phyloP scores from a whole-genome alignment of 2,329 filamentous ascomycete genomes.

The Talaromyces sp. region DNA sequence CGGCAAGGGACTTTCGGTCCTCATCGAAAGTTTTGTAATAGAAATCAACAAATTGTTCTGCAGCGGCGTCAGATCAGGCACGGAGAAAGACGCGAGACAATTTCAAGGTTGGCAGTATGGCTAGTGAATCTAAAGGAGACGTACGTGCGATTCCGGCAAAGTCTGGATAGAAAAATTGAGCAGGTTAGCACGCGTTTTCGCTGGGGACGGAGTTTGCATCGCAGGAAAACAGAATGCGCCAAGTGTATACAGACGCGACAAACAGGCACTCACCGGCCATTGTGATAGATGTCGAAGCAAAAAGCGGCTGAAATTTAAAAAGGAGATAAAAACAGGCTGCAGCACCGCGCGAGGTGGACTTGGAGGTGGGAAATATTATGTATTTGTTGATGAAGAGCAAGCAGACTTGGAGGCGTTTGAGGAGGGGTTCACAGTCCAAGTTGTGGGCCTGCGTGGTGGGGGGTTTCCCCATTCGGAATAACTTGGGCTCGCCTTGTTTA shows the following conservation, averaged over 20 bases:
- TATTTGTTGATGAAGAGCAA: background rate
- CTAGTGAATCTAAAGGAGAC: background rate
- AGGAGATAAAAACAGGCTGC: background rate
- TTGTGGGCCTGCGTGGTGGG: background rate
- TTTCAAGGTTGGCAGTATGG: background rate
- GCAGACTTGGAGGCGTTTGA: background rate
- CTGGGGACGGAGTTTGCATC: background rate
- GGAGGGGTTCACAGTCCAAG: background rate
- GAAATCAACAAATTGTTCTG: constrained; percentile 82
- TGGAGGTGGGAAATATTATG: background rate
- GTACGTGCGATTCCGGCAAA: constrained; percentile 9
- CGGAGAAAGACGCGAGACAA: constrained; percentile 2
- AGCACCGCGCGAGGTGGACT: background rate
- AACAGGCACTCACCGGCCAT: constrained; percentile 4
- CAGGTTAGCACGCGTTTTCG: background rate
- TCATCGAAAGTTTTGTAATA: constrained; percentile 87
- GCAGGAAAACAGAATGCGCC: background rate
- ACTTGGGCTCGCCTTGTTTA: background rate
- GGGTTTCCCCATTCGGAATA: background rate
- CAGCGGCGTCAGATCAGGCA: background rate
- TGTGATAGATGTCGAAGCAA: background rate
- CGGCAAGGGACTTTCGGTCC: constrained; percentile 58
- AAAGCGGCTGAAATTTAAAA: background rate
- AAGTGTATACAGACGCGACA: background rate
- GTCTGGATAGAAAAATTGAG: constrained; percentile 5